These are phyloP conservation scores for Vitis hybrid DNA, from an alignment of 177 flowering plant species.

Conservation along the genomic window DNA sequence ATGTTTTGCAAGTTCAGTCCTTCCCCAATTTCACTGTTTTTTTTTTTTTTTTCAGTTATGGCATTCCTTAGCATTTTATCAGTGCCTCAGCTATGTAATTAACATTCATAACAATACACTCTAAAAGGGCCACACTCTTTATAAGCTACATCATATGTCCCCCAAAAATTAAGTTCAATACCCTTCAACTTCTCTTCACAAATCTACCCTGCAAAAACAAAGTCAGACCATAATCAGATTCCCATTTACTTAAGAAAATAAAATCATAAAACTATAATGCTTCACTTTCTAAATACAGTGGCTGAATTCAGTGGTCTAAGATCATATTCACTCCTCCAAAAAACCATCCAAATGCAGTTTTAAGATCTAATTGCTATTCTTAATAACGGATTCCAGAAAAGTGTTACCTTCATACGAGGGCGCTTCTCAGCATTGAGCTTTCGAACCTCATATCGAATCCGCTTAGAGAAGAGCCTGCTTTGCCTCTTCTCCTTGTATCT, in stretches of 20 bases:
- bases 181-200: constrained; percentile 52
- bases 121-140: neutral
- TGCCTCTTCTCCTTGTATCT: constrained; percentile 87
- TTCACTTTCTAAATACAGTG: no score
- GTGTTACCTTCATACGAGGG: constrained; percentile 73
- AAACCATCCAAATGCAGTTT: no score
- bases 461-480: constrained; percentile 73
- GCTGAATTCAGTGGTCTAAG: no score
- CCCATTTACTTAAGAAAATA: neutral
- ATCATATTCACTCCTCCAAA: no score
- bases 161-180: neutral
- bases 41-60: no score
- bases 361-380: no score
- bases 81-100: no score
- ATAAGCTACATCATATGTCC: neutral
- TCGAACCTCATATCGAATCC: constrained; percentile 81
- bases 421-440: constrained; percentile 88
- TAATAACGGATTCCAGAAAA: neutral
- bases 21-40: no score
- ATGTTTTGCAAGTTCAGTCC: no score
- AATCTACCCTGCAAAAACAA: constrained; percentile 67
- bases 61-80: no score
- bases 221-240: neutral
- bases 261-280: neutral
- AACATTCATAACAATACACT: no score